Base-by-base conservation (phyloP, 2,329 filamentous ascomycete species). In the Fusarium kyushuense region DNA sequence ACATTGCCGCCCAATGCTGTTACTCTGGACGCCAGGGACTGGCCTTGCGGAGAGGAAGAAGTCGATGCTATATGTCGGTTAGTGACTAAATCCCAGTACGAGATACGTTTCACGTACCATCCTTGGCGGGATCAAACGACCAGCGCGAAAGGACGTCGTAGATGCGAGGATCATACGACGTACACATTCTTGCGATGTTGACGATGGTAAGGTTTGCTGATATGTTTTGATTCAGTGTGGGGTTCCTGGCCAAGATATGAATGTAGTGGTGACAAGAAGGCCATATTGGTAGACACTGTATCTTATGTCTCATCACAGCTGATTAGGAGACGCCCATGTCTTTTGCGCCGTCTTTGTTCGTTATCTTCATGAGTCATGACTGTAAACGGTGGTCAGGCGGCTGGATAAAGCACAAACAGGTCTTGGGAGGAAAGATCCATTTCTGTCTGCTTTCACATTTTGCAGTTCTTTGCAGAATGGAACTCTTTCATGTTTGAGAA, bases 11-110 rank as follows among this genome's bases (percentile, higher is more conserved):
- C 2, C 5, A 12, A 29, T 10, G 27, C 12, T 5, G 17, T 19
- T 11, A 6, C 13, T 45, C 42, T 1, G 2, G 12, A 9, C 3
- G 8, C 2, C 30, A 19, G 7, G n/a, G 4, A 1, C 14, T 13
- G 42, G 5, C 11, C n/a, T 19, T 27, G n/a, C 5, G 12, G 17
- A 30, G 19, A 9, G 16, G 27, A 11, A 21, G n/a, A 13, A 3
- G 25, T 3, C 19, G 11, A 30, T 11, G 5, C 25, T 45, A 12
- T 30, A 6, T 45, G 42, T 1, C 5, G 11, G 12, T 45, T 5
- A 14, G n/a, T 10, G n/a, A 5, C n/a, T 29, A 27, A 9, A 16
- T 1, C 8, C 4, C 2, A 14, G 4, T 16, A 8, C 4, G 17
- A 10, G 12, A 2, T 29, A 19, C 13, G 11, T 45, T 19, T 21